Evolutionary conservation across 1,284 basidiomycete genomes (phyloP).

Genomic region (Cryptococcus maquisensis): DNA sequence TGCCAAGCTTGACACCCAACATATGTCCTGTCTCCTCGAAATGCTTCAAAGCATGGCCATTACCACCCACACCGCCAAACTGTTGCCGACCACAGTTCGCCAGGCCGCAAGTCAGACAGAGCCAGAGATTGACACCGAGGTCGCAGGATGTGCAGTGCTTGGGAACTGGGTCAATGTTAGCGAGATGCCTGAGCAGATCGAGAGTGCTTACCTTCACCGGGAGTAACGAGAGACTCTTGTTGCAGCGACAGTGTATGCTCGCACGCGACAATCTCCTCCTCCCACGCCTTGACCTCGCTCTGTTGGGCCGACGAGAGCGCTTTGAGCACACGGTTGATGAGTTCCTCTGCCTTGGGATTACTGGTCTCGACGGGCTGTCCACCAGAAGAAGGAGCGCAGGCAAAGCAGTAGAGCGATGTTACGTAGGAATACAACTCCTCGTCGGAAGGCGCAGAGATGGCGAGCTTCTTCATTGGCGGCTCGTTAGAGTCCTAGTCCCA

Average conservation of each 20-base stretch:
- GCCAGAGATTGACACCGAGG: constrained; percentile 86
- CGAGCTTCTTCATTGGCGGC: constrained; percentile 85
- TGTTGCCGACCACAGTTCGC: constrained; percentile 88
- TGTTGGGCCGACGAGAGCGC: constrained; percentile 84
- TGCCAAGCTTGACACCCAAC: constrained; percentile 89
- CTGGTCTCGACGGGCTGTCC: constrained; percentile 57
- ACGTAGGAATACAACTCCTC: constrained; percentile 78
- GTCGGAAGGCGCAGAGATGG: constrained; percentile 77
- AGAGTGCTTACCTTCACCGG: constrained; percentile 32
- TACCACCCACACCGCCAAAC: constrained; percentile 79
- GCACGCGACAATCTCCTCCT: constrained; percentile 85
- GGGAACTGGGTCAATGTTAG: constrained; percentile 54
- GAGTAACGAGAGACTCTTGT: constrained; percentile 54
- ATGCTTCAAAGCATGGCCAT: constrained; percentile 85
- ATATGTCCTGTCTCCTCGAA: constrained; percentile 72
- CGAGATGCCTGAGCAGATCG: background rate
- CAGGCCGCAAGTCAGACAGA: constrained; percentile 91
- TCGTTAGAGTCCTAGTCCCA: constrained; percentile 57
- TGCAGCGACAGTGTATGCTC: constrained; percentile 78
- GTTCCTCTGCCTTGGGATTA: constrained; percentile 52
- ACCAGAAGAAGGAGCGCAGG: constrained; percentile 58
- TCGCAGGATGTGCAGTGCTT: constrained; percentile 74
- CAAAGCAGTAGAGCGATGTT: constrained; percentile 71
- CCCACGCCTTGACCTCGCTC: constrained; percentile 95
- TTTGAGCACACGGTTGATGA: constrained; percentile 70